These are phyloP conservation scores for Fomitopsis palustris DNA, from an alignment of 1,284 basidiomycete genomes.

Conservation along the genomic window DNA sequence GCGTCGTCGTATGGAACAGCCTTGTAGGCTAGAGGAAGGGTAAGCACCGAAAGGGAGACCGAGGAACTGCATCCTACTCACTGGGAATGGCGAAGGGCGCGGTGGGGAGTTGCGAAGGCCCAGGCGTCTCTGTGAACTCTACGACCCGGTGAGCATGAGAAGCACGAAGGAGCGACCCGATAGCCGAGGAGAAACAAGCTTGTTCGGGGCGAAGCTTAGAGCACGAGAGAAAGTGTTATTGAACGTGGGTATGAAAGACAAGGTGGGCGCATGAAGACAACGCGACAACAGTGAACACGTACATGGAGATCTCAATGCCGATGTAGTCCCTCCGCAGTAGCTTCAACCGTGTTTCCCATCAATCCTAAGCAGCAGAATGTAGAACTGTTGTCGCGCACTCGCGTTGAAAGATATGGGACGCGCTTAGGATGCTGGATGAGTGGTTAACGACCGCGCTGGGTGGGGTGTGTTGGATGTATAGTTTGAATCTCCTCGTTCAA, in stretches of 20 bases:
- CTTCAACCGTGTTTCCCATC: background rate
- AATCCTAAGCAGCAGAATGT: background rate
- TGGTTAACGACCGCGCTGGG: background rate
- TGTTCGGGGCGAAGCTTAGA: background rate
- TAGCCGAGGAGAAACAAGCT: conserved; percentile 5
- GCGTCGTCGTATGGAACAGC: background rate
- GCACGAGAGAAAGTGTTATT: background rate
- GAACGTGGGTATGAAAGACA: background rate
- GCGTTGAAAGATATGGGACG: background rate
- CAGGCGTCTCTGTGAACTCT: conserved; percentile 16
- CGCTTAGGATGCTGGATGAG: background rate
- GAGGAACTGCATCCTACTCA: conserved; percentile 12
- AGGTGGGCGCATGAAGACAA: background rate
- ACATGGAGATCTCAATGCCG: background rate
- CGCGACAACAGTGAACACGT: background rate
- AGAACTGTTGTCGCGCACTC: background rate
- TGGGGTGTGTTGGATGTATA: background rate
- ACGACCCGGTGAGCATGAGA: conserved; percentile 19
- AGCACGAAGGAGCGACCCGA: conserved; percentile 10
- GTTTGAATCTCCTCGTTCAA: background rate
- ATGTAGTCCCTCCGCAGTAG: background rate
- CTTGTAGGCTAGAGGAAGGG: background rate
- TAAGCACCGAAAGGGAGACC: background rate
- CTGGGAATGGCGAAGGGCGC: conserved; percentile 11
- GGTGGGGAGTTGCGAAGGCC: conserved; percentile 7